These are phyloP conservation scores for Cladorrhinum sp. DNA, from an alignment of 2,329 filamentous ascomycete species.

Conservation along the genomic window DNA sequence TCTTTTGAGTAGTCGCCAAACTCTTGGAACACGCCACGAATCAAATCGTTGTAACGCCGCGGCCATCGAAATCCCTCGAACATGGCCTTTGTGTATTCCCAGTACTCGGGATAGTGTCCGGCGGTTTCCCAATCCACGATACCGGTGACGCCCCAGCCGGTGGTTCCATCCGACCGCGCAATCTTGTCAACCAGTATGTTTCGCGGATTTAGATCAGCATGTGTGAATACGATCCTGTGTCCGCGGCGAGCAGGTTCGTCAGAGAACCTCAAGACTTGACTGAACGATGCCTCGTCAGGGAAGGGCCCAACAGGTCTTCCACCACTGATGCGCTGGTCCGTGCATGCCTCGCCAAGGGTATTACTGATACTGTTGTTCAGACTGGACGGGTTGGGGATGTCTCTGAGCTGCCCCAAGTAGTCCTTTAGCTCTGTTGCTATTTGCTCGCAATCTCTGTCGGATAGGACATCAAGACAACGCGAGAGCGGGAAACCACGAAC, in stretches of 20 bases:
- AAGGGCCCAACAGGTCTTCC: conserved; percentile 17
- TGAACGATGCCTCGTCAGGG: conserved; percentile 29
- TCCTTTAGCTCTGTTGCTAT: conserved; percentile 28
- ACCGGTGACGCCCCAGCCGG: conserved; percentile 28
- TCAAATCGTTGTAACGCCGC: conserved; percentile 16
- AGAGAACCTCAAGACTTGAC: conserved; percentile 29
- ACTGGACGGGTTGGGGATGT: conserved; percentile 24
- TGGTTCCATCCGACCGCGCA: conserved; percentile 24
- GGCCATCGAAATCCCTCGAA: conserved; percentile 25
- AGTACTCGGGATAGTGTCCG: conserved; percentile 32
- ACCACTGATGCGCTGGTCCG: conserved; percentile 30
- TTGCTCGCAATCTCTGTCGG: conserved; percentile 25
- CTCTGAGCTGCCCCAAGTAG: conserved; percentile 30
- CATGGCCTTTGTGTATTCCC: conserved; percentile 31
- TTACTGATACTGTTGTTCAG: conserved; percentile 30
- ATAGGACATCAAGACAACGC: conserved; percentile 27
- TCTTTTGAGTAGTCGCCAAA: conserved; percentile 27
- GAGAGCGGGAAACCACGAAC: conserved; percentile 25
- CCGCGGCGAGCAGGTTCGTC: conserved; percentile 32
- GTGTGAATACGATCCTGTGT: conserved; percentile 34
- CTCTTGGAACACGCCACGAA: conserved; percentile 21
- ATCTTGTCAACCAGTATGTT: conserved; percentile 33
- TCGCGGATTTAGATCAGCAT: conserved; percentile 34
- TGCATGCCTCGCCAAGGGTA: conserved; percentile 28
- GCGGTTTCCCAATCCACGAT: conserved; percentile 33